Evolutionary conservation across 495 filamentous ascomycete genomes (phyloP).

Genomic region (Chaetomium tenue): DNA sequence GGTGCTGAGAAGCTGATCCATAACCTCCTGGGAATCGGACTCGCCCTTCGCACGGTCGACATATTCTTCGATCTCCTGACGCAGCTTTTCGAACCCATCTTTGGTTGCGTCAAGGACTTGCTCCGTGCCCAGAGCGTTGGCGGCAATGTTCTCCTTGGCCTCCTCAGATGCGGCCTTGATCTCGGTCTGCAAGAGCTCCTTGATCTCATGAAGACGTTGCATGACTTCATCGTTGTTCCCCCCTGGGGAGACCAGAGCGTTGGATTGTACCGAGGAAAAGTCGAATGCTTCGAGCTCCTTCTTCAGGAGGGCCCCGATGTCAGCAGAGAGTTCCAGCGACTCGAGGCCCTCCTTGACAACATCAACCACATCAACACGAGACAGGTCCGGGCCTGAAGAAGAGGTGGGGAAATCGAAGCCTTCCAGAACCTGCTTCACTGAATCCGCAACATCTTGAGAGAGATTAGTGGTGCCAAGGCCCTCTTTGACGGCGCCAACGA

Average conservation of each 20-base stretch:
- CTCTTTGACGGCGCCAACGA: constrained; percentile 34
- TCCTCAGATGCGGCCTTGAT: constrained; percentile 60
- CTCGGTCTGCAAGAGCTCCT: constrained; percentile 67
- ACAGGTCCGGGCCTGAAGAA: constrained; percentile 17
- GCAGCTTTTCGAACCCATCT: constrained; percentile 76
- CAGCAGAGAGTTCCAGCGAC: constrained; percentile 20
- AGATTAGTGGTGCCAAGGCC: constrained; percentile 26
- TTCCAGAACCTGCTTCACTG: constrained; percentile 27
- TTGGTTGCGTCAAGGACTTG: constrained; percentile 81
- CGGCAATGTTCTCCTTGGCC: constrained; percentile 70
- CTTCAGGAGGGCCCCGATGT: constrained; percentile 24
- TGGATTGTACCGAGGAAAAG: constrained; percentile 23
- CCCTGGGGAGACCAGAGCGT: constrained; percentile 37
- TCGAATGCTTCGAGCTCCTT: constrained; percentile 30
- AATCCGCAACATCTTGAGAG: constrained; percentile 21
- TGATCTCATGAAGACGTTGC: constrained; percentile 69
- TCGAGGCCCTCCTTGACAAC: constrained; percentile 32
- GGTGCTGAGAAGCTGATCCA: constrained; percentile 67
- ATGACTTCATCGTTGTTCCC: constrained; percentile 59
- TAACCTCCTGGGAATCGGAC: constrained; percentile 71
- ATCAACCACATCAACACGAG: constrained; percentile 23
- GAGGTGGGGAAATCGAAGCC: constrained; percentile 25
- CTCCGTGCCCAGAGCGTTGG: constrained; percentile 72
- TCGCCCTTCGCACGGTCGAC: constrained; percentile 66
- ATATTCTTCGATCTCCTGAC: constrained; percentile 78